Evolutionary conservation across 768 basidiomycete species (phyloP).

Genomic region (Trametes villosa): DNA sequence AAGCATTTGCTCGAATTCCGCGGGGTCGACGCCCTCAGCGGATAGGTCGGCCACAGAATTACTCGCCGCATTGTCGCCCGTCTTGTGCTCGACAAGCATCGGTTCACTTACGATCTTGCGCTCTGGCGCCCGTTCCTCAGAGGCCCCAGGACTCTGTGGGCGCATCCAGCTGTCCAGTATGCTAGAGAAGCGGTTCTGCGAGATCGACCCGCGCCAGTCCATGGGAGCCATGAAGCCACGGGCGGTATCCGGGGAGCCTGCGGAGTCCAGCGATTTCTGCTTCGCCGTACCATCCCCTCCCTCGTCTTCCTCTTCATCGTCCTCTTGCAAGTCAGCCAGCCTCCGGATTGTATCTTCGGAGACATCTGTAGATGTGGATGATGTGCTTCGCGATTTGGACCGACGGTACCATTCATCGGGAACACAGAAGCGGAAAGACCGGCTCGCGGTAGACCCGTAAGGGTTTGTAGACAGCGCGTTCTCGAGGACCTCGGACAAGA

Average conservation of each 20-base stretch:
- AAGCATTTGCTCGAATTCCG: conserved; percentile 69
- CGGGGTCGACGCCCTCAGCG: conserved; percentile 31
- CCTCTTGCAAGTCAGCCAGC: conserved; percentile 53
- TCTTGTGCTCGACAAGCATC: conserved; percentile 54
- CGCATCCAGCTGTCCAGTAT: conserved; percentile 72
- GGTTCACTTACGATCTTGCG: conserved; percentile 75
- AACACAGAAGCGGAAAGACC: conserved; percentile 65
- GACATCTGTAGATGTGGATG: conserved; percentile 50
- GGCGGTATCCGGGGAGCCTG: conserved; percentile 24
- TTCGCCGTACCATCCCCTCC: conserved; percentile 69
- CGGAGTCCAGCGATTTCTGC: conserved; percentile 37
- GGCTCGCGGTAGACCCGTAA: conserved; percentile 33
- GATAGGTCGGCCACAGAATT: conserved; percentile 12
- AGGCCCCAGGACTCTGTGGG: conserved; percentile 44
- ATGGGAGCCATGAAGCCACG: conserved; percentile 33
- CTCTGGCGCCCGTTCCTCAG: conserved; percentile 42
- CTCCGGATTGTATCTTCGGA: conserved; percentile 56
- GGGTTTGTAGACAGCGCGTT: conserved; percentile 36
- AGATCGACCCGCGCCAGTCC: conserved; percentile 58
- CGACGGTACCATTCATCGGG: conserved; percentile 83
- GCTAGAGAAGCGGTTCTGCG: conserved; percentile 64
- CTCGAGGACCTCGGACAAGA: conserved; percentile 48
- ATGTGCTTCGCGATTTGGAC: conserved; percentile 58
- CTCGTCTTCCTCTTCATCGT: conserved; percentile 47
- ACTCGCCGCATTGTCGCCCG: conserved; percentile 34